Conservation (phyloP, 495 filamentous ascomycete species). For the Apodospora peruviana region DNA sequence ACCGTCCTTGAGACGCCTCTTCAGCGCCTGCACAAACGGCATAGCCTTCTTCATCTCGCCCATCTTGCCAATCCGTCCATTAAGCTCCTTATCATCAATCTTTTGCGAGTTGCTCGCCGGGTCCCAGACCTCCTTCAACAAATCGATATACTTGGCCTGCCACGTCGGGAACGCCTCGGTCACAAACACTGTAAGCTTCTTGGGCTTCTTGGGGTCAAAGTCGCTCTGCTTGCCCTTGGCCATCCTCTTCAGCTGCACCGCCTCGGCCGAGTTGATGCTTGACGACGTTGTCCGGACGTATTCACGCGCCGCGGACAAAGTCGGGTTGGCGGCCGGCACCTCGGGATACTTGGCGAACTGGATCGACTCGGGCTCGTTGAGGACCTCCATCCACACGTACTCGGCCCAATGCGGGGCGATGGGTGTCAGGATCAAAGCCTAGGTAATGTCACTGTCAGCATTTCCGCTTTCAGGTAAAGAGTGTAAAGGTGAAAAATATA, state of each 20-base stretch:
- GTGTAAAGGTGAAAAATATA: conserved; percentile 59
- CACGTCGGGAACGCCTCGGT: conserved; percentile 75
- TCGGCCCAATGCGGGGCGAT: conserved; percentile 90
- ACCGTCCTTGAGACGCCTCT: conserved; percentile 64
- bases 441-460: conserved; percentile 61
- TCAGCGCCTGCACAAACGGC: conserved; percentile 88
- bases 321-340: conserved; percentile 49
- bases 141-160: conserved; percentile 87
- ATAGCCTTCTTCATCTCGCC: conserved; percentile 93
- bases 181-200: conserved; percentile 82
- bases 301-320: conserved; percentile 62
- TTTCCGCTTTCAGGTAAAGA: conserved; percentile 88
- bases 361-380: conserved; percentile 60
- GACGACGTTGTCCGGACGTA: conserved; percentile 69
- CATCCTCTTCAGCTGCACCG: conserved; percentile 71
- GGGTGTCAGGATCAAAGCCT: conserved; percentile 40
- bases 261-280: conserved; percentile 83
- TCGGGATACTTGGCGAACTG: conserved; percentile 70
- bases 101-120: conserved; percentile 32
- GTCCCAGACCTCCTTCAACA: conserved; percentile 59
- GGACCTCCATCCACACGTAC: conserved; percentile 81
- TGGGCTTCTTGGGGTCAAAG: conserved; percentile 86
- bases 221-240: conserved; percentile 75
- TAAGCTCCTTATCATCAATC: conserved; percentile 75
- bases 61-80: conserved; percentile 67